Base-by-base conservation (phyloP, 1,139 yeast genomes). In the Pichia sp. region DNA sequence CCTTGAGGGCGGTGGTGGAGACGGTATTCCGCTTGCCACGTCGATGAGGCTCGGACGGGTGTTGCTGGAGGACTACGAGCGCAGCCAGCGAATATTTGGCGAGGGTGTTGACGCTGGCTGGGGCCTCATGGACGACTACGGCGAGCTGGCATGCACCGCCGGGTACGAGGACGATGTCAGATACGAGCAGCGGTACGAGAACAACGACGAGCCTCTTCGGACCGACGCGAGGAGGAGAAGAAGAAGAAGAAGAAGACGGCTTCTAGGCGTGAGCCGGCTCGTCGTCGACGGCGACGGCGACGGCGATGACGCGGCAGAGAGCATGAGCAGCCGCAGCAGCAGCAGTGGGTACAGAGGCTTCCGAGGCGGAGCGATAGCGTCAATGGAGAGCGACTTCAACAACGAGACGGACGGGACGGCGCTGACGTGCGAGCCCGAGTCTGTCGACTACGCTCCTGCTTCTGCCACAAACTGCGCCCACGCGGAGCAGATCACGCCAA, bases 401-500 rank as follows among this genome's bases (percentile, higher is more conserved):
- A 2, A 31, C 16, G 16, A 13, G 16, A 7, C 36, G 36, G 36
- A 31, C 36, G 13, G 36, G 16, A 25, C 28, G 28, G 16, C 13
- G 36, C 36, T 12, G 16, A 13, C 36, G 16, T 10, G 36, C 36
- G 36, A 31, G 36, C 36, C 13, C 16, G 36, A 31, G 16, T 8
- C 5, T n/a, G 16, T 2, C 16, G 16, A 31, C 36, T 13, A 31
- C 16, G 28, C 28, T 9, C 9, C 28, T 6, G 9, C 28, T 25
- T 25, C 28, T 9, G 9, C 8, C 28, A 12, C 18, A 23, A 25
- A 10, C 26, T 6, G 21, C 4, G 10, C 21, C 31, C 13, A 42
- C 10, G 41, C 39, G 18, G 53, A 50, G 37, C 46, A 23, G 12
- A 50, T 50, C 21, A 50, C 53, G 13, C 53, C 53, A 8, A 34